These are phyloP conservation scores for Candida dajiaensis DNA, from an alignment of 805 yeast species.

Conservation along the genomic window DNA sequence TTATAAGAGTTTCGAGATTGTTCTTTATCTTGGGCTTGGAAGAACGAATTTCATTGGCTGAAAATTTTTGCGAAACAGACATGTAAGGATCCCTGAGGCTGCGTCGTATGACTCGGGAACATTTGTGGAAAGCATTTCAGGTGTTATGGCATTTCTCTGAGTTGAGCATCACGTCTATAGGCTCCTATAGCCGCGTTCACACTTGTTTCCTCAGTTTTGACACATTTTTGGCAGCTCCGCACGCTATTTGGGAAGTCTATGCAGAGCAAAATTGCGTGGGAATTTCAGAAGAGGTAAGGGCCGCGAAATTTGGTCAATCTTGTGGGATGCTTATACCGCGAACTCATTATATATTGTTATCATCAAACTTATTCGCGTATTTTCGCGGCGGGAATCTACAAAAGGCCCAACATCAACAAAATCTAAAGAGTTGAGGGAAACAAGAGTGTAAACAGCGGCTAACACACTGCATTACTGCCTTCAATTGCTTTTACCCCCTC, in stretches of 20 bases:
- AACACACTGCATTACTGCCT: neutral
- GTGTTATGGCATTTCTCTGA: neutral
- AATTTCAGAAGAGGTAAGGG: constrained; percentile 3
- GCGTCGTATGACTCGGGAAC: neutral
- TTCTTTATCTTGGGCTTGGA: neutral
- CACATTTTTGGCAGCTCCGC: neutral
- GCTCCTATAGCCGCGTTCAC: neutral
- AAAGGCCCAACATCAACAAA: neutral
- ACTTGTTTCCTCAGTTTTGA: neutral
- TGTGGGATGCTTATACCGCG: neutral
- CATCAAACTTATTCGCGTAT: too few relatives aligned
- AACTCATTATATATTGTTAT: neutral
- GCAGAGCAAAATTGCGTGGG: constrained; percentile 6
- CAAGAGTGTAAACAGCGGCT: neutral
- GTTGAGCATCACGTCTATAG: neutral
- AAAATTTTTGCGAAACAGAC: neutral
- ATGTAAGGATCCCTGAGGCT: neutral
- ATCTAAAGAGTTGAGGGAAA: neutral
- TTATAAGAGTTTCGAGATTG: neutral
- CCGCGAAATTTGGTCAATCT: neutral
- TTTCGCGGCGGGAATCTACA: neutral
- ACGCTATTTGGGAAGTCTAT: constrained; percentile 2
- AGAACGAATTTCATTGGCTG: neutral
- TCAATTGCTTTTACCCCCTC: neutral
- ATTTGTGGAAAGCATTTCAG: too few relatives aligned